These are phyloP conservation scores for Benincasa hispida DNA, from an alignment of 306 rosid genomes.

Conservation along the genomic window DNA sequence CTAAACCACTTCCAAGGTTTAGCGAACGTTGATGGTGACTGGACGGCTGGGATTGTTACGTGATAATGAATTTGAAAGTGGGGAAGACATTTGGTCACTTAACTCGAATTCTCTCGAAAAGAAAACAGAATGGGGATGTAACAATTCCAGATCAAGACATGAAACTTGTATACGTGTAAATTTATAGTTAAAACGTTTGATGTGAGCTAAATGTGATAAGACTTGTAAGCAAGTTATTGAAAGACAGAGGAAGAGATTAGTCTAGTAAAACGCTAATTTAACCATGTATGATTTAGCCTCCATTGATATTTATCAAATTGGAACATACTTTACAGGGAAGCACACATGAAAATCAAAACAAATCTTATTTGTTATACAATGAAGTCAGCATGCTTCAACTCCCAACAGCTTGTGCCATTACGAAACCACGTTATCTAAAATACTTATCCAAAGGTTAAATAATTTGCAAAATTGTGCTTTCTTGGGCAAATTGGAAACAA, in stretches of 20 bases:
- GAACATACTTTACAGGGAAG: background rate
- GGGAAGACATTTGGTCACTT: background rate
- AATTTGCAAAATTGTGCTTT: background rate
- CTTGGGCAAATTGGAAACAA: no score
- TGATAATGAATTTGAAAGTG: background rate
- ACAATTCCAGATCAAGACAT: background rate
- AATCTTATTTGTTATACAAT: background rate
- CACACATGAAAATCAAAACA: background rate
- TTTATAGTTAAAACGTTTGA: no score
- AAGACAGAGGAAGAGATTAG: background rate
- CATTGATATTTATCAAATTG: background rate
- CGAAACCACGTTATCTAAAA: background rate
- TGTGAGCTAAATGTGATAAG: no score
- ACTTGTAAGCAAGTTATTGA: background rate
- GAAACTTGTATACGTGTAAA: background rate
- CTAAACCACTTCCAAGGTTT: background rate
- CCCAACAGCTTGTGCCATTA: no score
- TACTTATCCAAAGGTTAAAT: background rate
- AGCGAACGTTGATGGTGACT: background rate
- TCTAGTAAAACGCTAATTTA: background rate
- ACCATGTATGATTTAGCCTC: background rate
- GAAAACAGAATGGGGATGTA: background rate
- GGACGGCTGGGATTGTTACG: background rate
- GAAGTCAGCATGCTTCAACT: background rate
- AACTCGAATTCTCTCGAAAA: background rate